Base-by-base conservation (phyloP, 2,329 filamentous ascomycete genomes). In the Boeremia lycopersici region DNA sequence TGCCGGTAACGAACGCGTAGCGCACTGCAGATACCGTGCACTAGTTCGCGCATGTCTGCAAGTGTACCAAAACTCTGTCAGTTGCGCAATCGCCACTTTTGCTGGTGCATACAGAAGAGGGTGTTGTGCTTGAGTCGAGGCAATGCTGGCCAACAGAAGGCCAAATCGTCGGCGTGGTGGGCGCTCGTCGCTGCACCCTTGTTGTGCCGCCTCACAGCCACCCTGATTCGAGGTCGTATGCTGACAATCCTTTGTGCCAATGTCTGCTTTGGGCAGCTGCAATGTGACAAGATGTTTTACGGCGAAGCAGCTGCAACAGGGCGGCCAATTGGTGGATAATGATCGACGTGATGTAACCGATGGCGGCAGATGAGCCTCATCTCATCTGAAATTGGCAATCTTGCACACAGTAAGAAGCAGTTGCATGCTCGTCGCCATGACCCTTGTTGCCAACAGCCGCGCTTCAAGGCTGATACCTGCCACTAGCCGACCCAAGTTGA, bases 311-410 rank as follows among this genome's bases (percentile, higher is more conserved):
- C 40, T 33, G 51, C 28, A 33, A 45, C 43, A 25, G 51, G 30
- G 45, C 25, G 34, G 46, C 46, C 35, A 45, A 40, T 45, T 49
- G 35, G 40, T 54, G 51, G 45, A 26, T 17, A 29, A 31, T 49
- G 52, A 55, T 55, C 35, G 52, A 42, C 46, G 36, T 40, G 46
- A 41, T 35, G 45, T 45, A 40, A 35, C 29, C 40, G 45, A 34
- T 46, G 17, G 34, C 45, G 40, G 35, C 45, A 35, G 29, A 45
- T 48, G 52, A 55, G 52, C 40, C 52, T 49, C 46, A 46, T 55
- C 34, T 50, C 52, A 36, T n/a, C 41, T 55, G 41, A 50, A 39
- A 46, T 55, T 55, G 52, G 52, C 46, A 50, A 55, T 55, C 17
- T 49, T 41, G 17, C 19, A 42, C 26, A 19, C 42, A 36, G 19